These are phyloP conservation scores for Urochloa ruziziensis DNA, from an alignment of 176 grass and related monocot genomes.

Conservation along the genomic window DNA sequence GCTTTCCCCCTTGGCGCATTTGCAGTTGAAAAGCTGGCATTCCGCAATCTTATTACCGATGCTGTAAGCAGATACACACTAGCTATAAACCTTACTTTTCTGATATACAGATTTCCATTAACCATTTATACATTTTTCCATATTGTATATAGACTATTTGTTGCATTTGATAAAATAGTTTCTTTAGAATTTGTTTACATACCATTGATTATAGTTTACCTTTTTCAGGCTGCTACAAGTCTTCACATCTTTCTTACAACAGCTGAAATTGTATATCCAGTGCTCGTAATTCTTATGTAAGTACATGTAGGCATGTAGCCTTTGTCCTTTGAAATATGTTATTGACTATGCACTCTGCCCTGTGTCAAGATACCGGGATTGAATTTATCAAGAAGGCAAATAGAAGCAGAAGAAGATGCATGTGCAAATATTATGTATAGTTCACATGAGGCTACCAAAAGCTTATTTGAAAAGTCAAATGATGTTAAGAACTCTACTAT, in stretches of 20 bases:
- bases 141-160: conserved; percentile 1
- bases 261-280: conserved; percentile 72
- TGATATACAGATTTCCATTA: neutral
- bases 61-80: conserved; percentile 55
- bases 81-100: conserved; percentile 16
- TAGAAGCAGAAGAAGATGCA: conserved; percentile 8
- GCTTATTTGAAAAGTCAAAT: neutral
- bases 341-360: neutral
- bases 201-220: neutral
- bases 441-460: conserved; percentile 2
- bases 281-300: conserved; percentile 90
- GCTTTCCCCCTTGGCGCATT: conserved; percentile 73
- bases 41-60: conserved; percentile 58
- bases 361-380: neutral
- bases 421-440: conserved; percentile 3
- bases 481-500: neutral
- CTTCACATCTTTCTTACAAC: conserved; percentile 66
- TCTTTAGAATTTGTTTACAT: neutral
- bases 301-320: too few relatives aligned
- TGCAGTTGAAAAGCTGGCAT: conserved; percentile 78
- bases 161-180: neutral
- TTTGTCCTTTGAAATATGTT: conserved; percentile 14
- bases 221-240: conserved; percentile 60
- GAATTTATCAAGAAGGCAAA: neutral
- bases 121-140: conserved; percentile 7